Base-by-base conservation (phyloP, 345 rosid genomes). In the Rhodamnia argentea region DNA sequence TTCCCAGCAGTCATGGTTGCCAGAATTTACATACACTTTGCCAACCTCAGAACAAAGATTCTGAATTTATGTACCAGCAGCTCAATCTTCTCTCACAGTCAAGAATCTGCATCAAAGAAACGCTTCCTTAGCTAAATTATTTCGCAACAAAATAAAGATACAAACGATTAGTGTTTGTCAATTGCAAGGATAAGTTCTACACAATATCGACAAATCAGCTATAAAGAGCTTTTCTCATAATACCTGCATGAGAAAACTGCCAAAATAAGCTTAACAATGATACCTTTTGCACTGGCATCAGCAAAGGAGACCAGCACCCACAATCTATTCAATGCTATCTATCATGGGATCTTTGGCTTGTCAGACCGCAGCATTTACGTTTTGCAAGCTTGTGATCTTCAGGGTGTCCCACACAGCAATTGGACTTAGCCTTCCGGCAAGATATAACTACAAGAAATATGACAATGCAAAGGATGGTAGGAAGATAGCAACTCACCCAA, bases 11-110 rank as follows among this genome's bases (percentile, higher is more conserved):
- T 70, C 26, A 70, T 70, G 81, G 7, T 70, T 37, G 26, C 81
- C 81, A 70, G 40, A 37, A 82, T 82, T 53, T 82, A 16, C 6
- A 27, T 27, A 11, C 55, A n/a, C 40, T 47, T 29, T 83, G 87
- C 92, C 88, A 85, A 95, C 98, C 98, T 96, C 98, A 82, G 96
- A 95, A 57, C 96, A 96, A 89, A 96, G 98, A 87, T 95, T 95
- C 91, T 98, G 96, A 37, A 99, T 98, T 98, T 98, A 89, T 96
- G 99, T 85, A 98, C 99, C 89, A 95, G 90, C 83, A 96, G 92
- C 91, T 96, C 99, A 87, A 98, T 95, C 93, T 98, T 98, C 93
- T 96, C 99, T 82, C 99, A 81, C 98, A 95, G 87, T 96, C 98
- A 84, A 98, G 95, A 90, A 93, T 99, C 99, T 96, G 62, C 60